Percentiles rank a stretch among this genome's conserved stretches.
Evolutionary conservation across 2,329 filamentous ascomycete species (phyloP).

Genomic region (Trichophyton benhamiae): DNA sequence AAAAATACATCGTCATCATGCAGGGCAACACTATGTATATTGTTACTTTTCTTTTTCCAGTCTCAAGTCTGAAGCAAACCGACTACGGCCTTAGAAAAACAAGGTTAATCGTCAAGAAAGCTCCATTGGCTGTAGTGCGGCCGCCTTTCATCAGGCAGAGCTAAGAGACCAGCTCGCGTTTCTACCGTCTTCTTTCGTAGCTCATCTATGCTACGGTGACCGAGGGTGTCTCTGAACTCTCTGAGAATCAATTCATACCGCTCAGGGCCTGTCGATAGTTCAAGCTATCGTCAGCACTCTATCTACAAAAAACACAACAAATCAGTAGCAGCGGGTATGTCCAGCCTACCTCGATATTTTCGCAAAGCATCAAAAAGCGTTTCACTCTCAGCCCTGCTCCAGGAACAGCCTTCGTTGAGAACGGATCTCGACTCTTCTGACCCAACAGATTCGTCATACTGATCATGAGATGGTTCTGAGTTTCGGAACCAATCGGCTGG

Average conservation of each 20-base stretch:
- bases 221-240: neutral
- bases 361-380: slow-evolving; percentile 2
- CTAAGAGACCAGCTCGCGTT: slow-evolving; percentile 7
- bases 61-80: neutral
- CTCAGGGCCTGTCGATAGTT: neutral
- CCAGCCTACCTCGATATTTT: slow-evolving; percentile 5
- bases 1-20: neutral
- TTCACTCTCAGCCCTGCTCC: slow-evolving; percentile 4
- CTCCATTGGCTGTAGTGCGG: slow-evolving; percentile 1
- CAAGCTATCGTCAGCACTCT: neutral
- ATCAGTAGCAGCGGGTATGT: neutral
- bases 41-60: neutral
- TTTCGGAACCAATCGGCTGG: neutral
- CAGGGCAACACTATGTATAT: neutral
- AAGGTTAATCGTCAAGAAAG: slow-evolving; percentile 4
- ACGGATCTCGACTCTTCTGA: neutral
- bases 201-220: slow-evolving; percentile 6
- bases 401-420: neutral
- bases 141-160: slow-evolving; percentile 1
- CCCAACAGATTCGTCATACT: neutral
- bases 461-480: neutral
- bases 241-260: slow-evolving; percentile 5
- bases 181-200: neutral
- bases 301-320: neutral
- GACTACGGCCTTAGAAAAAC: neutral